Conservation (phyloP, 2,329 filamentous ascomycete species). For the Paecilomyces fulvus region DNA sequence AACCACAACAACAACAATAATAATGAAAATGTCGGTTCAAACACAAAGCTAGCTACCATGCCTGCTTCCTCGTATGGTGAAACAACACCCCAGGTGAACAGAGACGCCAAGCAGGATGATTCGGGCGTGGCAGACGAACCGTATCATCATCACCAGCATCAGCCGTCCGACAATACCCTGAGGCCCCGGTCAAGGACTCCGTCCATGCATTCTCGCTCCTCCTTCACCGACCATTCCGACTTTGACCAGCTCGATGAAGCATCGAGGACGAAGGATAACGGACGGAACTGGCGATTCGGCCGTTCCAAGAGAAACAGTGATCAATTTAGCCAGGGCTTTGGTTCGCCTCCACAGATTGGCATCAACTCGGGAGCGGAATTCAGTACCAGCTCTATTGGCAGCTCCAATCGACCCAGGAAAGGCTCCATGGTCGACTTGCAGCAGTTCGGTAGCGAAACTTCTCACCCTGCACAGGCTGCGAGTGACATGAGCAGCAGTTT, state of each 20-base stretch:
- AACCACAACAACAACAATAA: slow-evolving; percentile 2
- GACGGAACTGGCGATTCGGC: slow-evolving; percentile 64
- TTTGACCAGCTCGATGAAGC: slow-evolving; percentile 62
- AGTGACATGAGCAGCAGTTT: slow-evolving; percentile 24
- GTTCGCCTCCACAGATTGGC: slow-evolving; percentile 46
- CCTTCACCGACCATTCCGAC: slow-evolving; percentile 73
- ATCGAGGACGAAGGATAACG: slow-evolving; percentile 53
- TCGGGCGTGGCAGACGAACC: slow-evolving; percentile 18
- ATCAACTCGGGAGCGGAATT: slow-evolving; percentile 55
- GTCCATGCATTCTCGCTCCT: slow-evolving; percentile 64
- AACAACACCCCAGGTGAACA: slow-evolving; percentile 7
- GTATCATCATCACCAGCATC: slow-evolving; percentile 23
- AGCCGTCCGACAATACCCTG: slow-evolving; percentile 44
- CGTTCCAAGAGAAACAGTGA: slow-evolving; percentile 50
- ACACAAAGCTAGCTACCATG: slow-evolving; percentile 24
- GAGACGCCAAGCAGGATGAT: slow-evolving; percentile 27
- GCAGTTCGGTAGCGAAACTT: slow-evolving; percentile 28
- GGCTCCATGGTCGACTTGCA: slow-evolving; percentile 38
- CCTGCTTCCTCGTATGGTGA: slow-evolving; percentile 20
- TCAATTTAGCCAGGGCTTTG: slow-evolving; percentile 34
- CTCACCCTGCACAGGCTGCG: slow-evolving; percentile 30
- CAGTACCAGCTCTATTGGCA: slow-evolving; percentile 62
- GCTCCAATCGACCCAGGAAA: slow-evolving; percentile 41
- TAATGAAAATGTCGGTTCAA: slow-evolving; percentile 21
- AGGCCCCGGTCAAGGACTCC: slow-evolving; percentile 65